Evolutionary conservation across 768 basidiomycete species (phyloP).

Genomic region (Paxillus involutus): DNA sequence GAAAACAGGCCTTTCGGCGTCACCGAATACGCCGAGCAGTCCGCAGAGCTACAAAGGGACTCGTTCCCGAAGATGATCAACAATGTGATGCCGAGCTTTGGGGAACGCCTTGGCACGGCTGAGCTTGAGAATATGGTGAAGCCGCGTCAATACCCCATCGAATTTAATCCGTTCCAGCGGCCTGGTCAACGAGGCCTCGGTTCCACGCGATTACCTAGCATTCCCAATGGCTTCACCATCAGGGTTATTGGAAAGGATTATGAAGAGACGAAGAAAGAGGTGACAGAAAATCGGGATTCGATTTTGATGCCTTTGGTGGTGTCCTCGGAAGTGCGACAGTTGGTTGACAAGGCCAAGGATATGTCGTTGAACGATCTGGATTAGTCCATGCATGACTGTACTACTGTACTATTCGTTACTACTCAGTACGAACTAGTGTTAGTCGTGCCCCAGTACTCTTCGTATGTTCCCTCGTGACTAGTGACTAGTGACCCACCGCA

Average conservation of each 20-base stretch:
- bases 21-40: slow-evolving; percentile 38
- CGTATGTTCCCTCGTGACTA: too few relatives aligned
- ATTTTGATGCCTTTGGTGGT: neutral
- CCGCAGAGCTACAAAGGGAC: slow-evolving; percentile 30
- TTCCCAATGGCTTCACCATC: slow-evolving; percentile 33
- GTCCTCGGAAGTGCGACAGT: slow-evolving; percentile 2
- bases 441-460: too few relatives aligned
- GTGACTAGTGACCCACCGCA: too few relatives aligned
- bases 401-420: too few relatives aligned
- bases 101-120: slow-evolving; percentile 20
- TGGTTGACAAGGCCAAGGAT: slow-evolving; percentile 12
- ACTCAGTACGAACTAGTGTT: too few relatives aligned
- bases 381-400: slow-evolving; percentile 5
- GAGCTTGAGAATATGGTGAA: slow-evolving; percentile 22
- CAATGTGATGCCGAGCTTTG: slow-evolving; percentile 24
- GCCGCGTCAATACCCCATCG: slow-evolving; percentile 29
- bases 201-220: slow-evolving; percentile 27
- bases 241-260: slow-evolving; percentile 22
- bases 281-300: neutral
- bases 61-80: slow-evolving; percentile 29
- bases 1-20: slow-evolving; percentile 32
- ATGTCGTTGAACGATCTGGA: slow-evolving; percentile 30
- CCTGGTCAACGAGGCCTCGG: slow-evolving; percentile 31
- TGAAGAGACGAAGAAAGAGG: neutral
- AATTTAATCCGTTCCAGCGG: slow-evolving; percentile 33